phyloP scores from a whole-genome alignment of 2,329 filamentous ascomycete species.

The Oidium heveae region DNA sequence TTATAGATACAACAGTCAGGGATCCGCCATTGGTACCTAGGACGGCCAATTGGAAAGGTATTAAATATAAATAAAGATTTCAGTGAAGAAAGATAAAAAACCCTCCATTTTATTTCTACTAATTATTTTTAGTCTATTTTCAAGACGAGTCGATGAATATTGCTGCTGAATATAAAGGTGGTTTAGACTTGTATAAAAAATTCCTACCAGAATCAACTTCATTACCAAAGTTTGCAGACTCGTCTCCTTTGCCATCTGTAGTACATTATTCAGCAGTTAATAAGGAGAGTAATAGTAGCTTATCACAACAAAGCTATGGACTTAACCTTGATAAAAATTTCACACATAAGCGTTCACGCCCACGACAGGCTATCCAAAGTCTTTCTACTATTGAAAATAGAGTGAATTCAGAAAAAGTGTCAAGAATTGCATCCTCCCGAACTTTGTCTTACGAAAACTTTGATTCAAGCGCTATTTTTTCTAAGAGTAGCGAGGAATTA shows the following conservation, averaged over 20 bases:
- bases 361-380: neutral
- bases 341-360: neutral
- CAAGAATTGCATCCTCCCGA: neutral
- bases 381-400: slow-evolving; percentile 5
- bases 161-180: slow-evolving; percentile 71
- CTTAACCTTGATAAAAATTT: neutral
- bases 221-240: neutral
- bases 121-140: slow-evolving; percentile 34
- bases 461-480: neutral
- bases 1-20: slow-evolving; percentile 61
- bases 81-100: neutral
- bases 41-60: slow-evolving; percentile 39
- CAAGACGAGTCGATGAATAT: slow-evolving; percentile 75
- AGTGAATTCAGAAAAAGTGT: slow-evolving; percentile 4
- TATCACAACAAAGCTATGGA: neutral
- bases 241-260: neutral
- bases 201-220: neutral
- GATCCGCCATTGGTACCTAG: slow-evolving; percentile 34
- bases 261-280: neutral
- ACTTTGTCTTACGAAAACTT: neutral
- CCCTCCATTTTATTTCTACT: slow-evolving; percentile 1
- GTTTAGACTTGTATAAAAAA: slow-evolving; percentile 37
- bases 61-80: neutral
- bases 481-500: slow-evolving; percentile 18
- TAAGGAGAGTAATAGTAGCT: neutral